Percentiles rank a stretch among this genome's conserved stretches.
Evolutionary conservation across 352 stramenopile species (phyloP).

Genomic region (Globisporangium heterothallicum): DNA sequence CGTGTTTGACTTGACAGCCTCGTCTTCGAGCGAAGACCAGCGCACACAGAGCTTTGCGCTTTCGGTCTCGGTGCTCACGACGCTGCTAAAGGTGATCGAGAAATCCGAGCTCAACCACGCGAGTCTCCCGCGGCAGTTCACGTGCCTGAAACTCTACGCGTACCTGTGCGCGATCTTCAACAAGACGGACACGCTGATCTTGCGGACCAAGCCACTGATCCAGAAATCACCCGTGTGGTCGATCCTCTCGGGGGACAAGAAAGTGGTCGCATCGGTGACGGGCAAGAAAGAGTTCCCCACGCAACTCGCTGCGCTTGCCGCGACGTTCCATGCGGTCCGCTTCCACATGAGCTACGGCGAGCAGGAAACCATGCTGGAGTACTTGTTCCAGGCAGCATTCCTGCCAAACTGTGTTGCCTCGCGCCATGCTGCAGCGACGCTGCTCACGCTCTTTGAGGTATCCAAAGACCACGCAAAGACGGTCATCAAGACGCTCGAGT

Average conservation of each 20-base stretch:
- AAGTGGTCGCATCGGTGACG: slow-evolving; percentile 28
- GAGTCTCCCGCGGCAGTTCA: slow-evolving; percentile 41
- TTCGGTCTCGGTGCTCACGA: slow-evolving; percentile 30
- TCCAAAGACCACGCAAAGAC: slow-evolving; percentile 30
- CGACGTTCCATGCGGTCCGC: slow-evolving; percentile 50
- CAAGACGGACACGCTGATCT: slow-evolving; percentile 39
- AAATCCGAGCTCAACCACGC: slow-evolving; percentile 40
- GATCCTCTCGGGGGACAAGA: slow-evolving; percentile 41
- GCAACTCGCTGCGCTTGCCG: slow-evolving; percentile 43
- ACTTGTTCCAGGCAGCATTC: slow-evolving; percentile 50
- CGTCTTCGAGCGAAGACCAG: slow-evolving; percentile 2
- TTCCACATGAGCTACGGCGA: slow-evolving; percentile 37
- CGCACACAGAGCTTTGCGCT: slow-evolving; percentile 49
- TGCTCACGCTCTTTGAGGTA: slow-evolving; percentile 44
- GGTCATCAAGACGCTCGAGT: slow-evolving; percentile 40
- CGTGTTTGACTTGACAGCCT: slow-evolving; percentile 4
- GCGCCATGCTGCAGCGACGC: slow-evolving; percentile 53
- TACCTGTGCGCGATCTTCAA: slow-evolving; percentile 46
- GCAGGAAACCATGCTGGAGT: slow-evolving; percentile 35
- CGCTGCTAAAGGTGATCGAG: slow-evolving; percentile 46
- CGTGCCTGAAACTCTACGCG: slow-evolving; percentile 54
- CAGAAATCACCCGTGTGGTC: slow-evolving; percentile 49
- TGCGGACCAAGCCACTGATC: slow-evolving; percentile 30
- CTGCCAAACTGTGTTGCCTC: slow-evolving; percentile 34
- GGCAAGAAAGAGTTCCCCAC: slow-evolving; percentile 49